Conservation (phyloP, 371 early-diverging fungal genomes). For the Sporodiniella umbellata region DNA sequence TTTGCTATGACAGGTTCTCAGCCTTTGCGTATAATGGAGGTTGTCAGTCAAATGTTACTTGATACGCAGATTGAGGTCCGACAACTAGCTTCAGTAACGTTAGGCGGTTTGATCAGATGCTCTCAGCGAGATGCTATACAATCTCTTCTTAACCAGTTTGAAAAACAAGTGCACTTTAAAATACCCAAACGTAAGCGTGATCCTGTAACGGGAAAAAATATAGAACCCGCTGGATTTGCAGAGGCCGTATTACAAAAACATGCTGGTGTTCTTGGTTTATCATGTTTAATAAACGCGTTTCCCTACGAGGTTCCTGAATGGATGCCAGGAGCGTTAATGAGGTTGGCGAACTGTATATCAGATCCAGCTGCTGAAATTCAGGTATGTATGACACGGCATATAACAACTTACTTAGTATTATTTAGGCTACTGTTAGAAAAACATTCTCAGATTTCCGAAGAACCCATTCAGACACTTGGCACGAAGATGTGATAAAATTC, state of each 20-base stretch:
- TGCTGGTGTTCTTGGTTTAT: constrained; percentile 86
- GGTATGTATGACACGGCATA: constrained; percentile 31
- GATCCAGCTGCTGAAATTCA: constrained; percentile 85
- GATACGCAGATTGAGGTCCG: constrained; percentile 84
- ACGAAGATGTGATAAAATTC: constrained; percentile 79
- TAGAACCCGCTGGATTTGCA: constrained; percentile 48
- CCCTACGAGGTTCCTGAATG: constrained; percentile 91
- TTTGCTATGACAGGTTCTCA: constrained; percentile 53
- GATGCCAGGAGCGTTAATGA: constrained; percentile 82
- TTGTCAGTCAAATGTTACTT: constrained; percentile 59
- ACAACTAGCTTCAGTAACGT: constrained; percentile 75
- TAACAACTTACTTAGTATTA: background rate
- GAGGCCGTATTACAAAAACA: constrained; percentile 74
- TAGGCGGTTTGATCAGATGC: constrained; percentile 85
- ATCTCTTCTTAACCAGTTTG: constrained; percentile 43
- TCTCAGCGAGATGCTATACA: constrained; percentile 74
- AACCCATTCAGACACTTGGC: constrained; percentile 95
- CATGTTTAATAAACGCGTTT: constrained; percentile 80
- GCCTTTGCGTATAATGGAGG: constrained; percentile 57
- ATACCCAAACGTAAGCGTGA: constrained; percentile 46
- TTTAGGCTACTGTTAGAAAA: constrained; percentile 74
- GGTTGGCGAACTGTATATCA: constrained; percentile 72
- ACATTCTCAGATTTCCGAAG: constrained; percentile 89
- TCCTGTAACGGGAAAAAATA: constrained; percentile 38
- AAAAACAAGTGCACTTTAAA: constrained; percentile 27